Evolutionary conservation across 345 rosid species (phyloP).

Genomic region (Aquilaria yunnanensis): DNA sequence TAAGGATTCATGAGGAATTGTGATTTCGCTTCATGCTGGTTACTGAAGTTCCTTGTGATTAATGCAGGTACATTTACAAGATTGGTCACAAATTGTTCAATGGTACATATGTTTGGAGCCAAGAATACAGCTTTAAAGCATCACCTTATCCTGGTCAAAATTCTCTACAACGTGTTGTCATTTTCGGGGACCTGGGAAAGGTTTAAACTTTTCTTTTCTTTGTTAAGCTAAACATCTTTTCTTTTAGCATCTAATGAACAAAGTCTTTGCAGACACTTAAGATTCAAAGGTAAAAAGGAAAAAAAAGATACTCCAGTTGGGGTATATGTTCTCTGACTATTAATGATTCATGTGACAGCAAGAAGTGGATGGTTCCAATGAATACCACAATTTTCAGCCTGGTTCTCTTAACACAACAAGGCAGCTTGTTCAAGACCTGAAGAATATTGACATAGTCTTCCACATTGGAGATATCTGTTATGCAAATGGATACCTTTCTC

Average conservation of each 20-base stretch:
- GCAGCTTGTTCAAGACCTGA: conserved; percentile 48
- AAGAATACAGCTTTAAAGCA: conserved; percentile 49
- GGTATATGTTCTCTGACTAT: background rate
- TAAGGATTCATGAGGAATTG: too few species aligned
- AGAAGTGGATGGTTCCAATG: conserved; percentile 63
- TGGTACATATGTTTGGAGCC: conserved; percentile 54
- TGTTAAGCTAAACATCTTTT: background rate
- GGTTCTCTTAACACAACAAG: conserved; percentile 65
- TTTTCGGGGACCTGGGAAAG: conserved; percentile 92
- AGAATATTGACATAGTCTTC: conserved; percentile 49
- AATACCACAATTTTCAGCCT: conserved; percentile 36
- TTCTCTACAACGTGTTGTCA: conserved; percentile 56
- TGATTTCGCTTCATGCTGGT: background rate
- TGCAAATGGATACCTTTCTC: conserved; percentile 68
- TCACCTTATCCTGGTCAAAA: conserved; percentile 72
- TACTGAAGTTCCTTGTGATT: background rate
- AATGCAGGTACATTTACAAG: conserved; percentile 52
- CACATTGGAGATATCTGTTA: conserved; percentile 70
- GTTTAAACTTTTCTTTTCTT: conserved; percentile 24
- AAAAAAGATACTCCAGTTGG: background rate
- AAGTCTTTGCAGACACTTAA: too few species aligned
- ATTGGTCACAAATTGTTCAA: conserved; percentile 47
- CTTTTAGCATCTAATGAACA: background rate
- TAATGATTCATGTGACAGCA: conserved; percentile 26
- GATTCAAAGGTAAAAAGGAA: too few species aligned